These are phyloP conservation scores for Aurifilum marmelostoma DNA, from an alignment of 2,329 filamentous ascomycete species.

Conservation along the genomic window DNA sequence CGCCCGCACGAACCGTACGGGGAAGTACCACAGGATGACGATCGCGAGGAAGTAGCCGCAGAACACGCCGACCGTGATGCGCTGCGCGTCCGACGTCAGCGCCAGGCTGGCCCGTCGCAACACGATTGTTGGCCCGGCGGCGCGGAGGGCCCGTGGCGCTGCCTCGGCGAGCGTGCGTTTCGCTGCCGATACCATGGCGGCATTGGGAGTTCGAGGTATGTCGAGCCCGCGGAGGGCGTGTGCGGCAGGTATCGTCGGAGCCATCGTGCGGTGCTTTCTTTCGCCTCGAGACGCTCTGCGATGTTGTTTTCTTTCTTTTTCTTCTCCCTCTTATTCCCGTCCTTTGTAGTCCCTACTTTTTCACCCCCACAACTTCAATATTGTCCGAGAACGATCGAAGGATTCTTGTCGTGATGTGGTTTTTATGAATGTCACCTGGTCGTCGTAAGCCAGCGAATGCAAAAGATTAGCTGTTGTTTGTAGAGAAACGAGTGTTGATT, in stretches of 20 bases:
- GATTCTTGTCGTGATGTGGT: not conserved
- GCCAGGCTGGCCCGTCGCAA: slow-evolving; percentile 53
- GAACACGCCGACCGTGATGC: slow-evolving; percentile 72
- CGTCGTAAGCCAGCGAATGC: not conserved
- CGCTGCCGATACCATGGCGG: slow-evolving; percentile 13
- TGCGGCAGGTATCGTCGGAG: slow-evolving; percentile 4
- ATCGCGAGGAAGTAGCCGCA: slow-evolving; percentile 73
- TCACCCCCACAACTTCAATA: not conserved
- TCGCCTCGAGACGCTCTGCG: not conserved
- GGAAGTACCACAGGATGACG: slow-evolving; percentile 77
- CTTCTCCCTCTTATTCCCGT: not conserved
- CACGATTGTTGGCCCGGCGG: slow-evolving; percentile 37
- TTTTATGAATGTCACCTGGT: not conserved
- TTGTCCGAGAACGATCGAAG: not conserved
- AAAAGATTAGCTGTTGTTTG: not conserved
- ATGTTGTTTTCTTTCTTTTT: not conserved
- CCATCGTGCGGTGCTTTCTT: slow-evolving; percentile 19
- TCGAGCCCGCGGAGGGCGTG: slow-evolving; percentile 20
- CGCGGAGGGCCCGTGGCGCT: slow-evolving; percentile 19
- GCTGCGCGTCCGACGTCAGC: slow-evolving; percentile 66
- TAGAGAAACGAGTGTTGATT: not conserved
- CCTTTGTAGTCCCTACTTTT: not conserved
- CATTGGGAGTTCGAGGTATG: slow-evolving; percentile 15
- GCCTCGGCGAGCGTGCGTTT: slow-evolving; percentile 20
- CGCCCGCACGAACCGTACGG: slow-evolving; percentile 65